Evolutionary conservation across 2,329 filamentous ascomycete species (phyloP), one percentile per base, ranked within the genome.

Genomic region (Teratosphaeria pseudoeucalypti): DNA sequence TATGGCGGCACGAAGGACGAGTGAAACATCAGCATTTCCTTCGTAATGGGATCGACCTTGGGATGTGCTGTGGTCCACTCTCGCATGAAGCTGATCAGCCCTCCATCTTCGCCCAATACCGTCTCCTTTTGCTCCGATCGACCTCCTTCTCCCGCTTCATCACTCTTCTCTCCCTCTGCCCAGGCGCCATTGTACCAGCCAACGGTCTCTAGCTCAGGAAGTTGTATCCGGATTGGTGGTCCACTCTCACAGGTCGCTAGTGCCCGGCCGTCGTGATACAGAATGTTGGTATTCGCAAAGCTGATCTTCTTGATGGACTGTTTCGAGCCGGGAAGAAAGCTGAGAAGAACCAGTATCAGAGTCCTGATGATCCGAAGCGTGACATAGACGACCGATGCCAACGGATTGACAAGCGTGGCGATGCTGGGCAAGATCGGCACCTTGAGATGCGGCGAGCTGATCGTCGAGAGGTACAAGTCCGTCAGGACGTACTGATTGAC

Each of bases 1-100:
- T 84, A 89, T 0, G 87, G 86, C 10, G 81, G 78, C 23, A 82
- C 67, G 63, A 88, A 88, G 1, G 82, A 84, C 34, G 82, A 82
- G 66, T 89, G 86, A 64, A 87, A 88, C 0, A 87, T 76, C 5
- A 89, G 76, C 71, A 89, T 77, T 68, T 89, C 85, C 49, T 83
- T 82, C 0, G 85, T 86, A 0, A 71, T 66, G 0, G 81, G 82
- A 64, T 90, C 87, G 56, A 89, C 79, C 62, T 84, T 82, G 6
- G 86, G 87, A 69, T 88, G 85, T 23, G 83, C 83, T 1, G 86
- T 89, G 0, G 85, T 87, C 85, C 85, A 88, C 69, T 88, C 85
- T 63, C 79, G 82, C 81, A 88, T 84, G 67, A 83, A 88, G 43
- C 79, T 78, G 27, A 85, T 68, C 2, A 81, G 62, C 0, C 84